A percentile compares a stretch with the other conserved stretches of the same genome.
Conservation (phyloP, 768 basidiomycete species). For the Basidioascus undulatus region DNA sequence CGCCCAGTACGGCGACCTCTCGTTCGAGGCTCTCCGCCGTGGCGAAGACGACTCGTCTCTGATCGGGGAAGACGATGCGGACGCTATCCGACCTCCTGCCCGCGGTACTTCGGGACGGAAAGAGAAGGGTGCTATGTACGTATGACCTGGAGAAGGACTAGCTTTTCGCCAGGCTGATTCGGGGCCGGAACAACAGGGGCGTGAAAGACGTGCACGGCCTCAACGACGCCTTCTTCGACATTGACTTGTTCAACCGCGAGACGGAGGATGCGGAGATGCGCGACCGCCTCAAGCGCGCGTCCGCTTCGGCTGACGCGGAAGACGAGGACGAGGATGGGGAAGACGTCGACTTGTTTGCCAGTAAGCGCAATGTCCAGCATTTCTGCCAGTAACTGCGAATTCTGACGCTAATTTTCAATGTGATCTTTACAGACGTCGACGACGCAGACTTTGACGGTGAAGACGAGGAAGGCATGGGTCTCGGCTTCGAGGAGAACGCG, state of each 20-base stretch:
- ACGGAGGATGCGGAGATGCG: constrained; percentile 46
- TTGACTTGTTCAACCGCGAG: constrained; percentile 66
- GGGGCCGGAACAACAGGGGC: not conserved
- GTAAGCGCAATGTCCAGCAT: too few relatives aligned
- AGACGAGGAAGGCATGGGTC: too few relatives aligned
- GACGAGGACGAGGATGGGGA: constrained; percentile 19
- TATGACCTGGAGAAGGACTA: constrained; percentile 4
- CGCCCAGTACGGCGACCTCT: constrained; percentile 12
- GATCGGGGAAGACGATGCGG: constrained; percentile 10
- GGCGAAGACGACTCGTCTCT: constrained; percentile 14
- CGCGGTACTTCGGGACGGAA: too few relatives aligned
- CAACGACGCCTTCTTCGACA: constrained; percentile 75
- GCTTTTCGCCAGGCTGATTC: constrained; percentile 4
- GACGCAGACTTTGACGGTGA: too few relatives aligned
- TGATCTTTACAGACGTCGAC: too few relatives aligned
- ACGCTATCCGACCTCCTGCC: not conserved
- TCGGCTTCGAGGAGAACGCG: too few relatives aligned
- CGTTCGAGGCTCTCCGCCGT: constrained; percentile 14
- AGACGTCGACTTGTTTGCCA: not conserved
- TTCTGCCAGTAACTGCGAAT: too few relatives aligned
- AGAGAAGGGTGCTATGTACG: too few relatives aligned
- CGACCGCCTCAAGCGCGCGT: constrained; percentile 35
- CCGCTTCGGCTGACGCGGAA: constrained; percentile 30
- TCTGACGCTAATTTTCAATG: too few relatives aligned
- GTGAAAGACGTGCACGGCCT: constrained; percentile 15